Percentiles rank a stretch among this genome's conserved stretches.
Evolutionary conservation across 1,139 yeast species (phyloP).

Genomic region (Hansenula lynferdii): DNA sequence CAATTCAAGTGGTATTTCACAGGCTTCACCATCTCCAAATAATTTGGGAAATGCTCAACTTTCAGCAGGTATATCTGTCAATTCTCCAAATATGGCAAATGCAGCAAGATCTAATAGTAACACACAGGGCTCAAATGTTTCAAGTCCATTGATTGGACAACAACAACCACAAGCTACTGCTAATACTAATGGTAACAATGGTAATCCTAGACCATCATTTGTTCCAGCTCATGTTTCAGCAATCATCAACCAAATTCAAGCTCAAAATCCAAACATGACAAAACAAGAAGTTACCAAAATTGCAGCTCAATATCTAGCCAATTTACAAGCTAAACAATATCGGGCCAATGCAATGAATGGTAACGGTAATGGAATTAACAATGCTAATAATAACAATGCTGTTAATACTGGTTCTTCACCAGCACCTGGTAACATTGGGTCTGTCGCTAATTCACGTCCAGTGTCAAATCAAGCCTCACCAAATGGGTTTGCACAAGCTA

Average conservation of each 20-base stretch:
- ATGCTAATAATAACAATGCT: background rate
- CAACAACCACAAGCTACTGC: background rate
- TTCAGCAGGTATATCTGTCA: slow-evolving; percentile 9
- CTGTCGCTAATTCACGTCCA: background rate
- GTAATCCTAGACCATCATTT: slow-evolving; percentile 31
- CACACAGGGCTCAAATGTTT: slow-evolving; percentile 9
- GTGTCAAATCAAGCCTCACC: background rate
- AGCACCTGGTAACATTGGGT: background rate
- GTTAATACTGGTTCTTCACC: background rate
- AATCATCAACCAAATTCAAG: slow-evolving; percentile 61
- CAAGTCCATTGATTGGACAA: slow-evolving; percentile 8
- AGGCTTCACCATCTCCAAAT: slow-evolving; percentile 18
- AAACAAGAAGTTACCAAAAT: slow-evolving; percentile 69
- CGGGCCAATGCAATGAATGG: slow-evolving; percentile 2
- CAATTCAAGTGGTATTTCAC: background rate
- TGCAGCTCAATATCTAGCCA: slow-evolving; percentile 67
- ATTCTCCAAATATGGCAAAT: slow-evolving; percentile 8
- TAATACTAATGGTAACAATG: slow-evolving; percentile 9
- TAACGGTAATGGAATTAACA: too few species aligned
- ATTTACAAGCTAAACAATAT: slow-evolving; percentile 45
- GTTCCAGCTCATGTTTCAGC: slow-evolving; percentile 65
- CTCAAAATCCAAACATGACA: slow-evolving; percentile 62
- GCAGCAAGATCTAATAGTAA: slow-evolving; percentile 21
- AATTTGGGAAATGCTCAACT: slow-evolving; percentile 14
- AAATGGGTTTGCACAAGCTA: slow-evolving; percentile 2